These are phyloP conservation scores for Trichoderma polysporum DNA, from an alignment of 2,329 filamentous ascomycete species.

Conservation along the genomic window DNA sequence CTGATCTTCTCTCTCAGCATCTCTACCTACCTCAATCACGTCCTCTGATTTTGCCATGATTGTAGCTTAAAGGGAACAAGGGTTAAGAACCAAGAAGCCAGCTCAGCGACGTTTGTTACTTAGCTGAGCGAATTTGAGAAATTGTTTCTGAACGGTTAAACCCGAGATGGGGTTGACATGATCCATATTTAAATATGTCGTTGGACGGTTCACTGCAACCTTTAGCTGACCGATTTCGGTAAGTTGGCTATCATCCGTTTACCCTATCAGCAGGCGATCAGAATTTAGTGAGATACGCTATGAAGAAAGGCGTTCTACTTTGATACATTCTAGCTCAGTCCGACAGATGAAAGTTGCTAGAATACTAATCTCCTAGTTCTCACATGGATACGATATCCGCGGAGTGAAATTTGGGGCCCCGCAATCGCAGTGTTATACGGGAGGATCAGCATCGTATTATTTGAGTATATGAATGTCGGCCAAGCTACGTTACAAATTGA, in stretches of 20 bases:
- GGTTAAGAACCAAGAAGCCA: not conserved
- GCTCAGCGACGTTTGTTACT: not conserved
- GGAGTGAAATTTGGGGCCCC: not conserved
- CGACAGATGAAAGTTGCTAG: not conserved
- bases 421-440: not conserved
- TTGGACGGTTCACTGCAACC: no score
- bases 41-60: constrained; percentile 5
- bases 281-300: not conserved
- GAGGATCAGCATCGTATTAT: not conserved
- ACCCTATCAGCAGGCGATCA: not conserved
- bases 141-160: not conserved
- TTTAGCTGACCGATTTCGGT: not conserved
- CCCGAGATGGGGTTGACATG: not conserved
- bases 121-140: not conserved
- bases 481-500: not conserved
- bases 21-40: not conserved
- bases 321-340: not conserved
- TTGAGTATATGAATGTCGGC: not conserved
- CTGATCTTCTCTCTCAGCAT: not conserved
- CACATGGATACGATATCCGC: not conserved
- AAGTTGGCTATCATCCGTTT: not conserved
- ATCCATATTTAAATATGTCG: not conserved
- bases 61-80: not conserved
- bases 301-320: not conserved
- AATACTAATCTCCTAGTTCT: not conserved